Conservation (phyloP, 1,284 basidiomycete genomes). For the Ustanciosporium gigantosporum region DNA sequence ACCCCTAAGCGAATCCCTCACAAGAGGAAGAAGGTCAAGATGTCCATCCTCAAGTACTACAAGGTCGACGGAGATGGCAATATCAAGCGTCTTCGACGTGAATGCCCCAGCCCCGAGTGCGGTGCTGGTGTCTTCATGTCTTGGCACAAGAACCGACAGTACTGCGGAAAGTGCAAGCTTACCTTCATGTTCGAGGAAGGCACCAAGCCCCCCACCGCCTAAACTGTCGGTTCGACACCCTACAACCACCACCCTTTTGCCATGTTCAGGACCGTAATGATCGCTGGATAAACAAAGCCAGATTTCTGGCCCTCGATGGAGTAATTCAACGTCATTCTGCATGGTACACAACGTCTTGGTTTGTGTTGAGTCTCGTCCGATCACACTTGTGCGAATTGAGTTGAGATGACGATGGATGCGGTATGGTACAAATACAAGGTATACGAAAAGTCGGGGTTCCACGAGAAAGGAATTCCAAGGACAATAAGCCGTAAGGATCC, state of each 20-base stretch:
- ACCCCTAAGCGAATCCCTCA: conserved; percentile 99
- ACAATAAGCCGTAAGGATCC: too few species aligned
- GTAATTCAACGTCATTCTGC: too few species aligned
- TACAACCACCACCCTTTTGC: neutral
- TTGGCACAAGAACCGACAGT: conserved; percentile 61
- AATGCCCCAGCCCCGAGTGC: conserved; percentile 72
- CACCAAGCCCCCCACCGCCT: conserved; percentile 52
- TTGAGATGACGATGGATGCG: neutral
- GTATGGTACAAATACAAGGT: neutral
- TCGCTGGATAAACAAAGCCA: too few species aligned
- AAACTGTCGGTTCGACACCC: conserved; percentile 5
- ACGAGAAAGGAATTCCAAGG: too few species aligned
- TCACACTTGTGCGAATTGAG: too few species aligned
- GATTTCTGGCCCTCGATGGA: too few species aligned
- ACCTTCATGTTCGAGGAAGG: conserved; percentile 61
- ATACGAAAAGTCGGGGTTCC: neutral
- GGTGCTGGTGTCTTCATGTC: conserved; percentile 60
- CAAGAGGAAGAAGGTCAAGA: conserved; percentile 99
- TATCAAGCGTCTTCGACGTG: conserved; percentile 97
- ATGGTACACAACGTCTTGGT: conserved; percentile 2
- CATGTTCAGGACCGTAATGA: neutral
- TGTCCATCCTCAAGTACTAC: conserved; percentile 98
- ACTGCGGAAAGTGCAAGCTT: conserved; percentile 62
- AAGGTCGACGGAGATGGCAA: conserved; percentile 99
- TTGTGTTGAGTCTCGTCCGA: too few species aligned